Percentiles rank a stretch among this genome's conserved stretches.
Evolutionary conservation across 768 basidiomycete species (phyloP).

Genomic region (Boletales sp.): DNA sequence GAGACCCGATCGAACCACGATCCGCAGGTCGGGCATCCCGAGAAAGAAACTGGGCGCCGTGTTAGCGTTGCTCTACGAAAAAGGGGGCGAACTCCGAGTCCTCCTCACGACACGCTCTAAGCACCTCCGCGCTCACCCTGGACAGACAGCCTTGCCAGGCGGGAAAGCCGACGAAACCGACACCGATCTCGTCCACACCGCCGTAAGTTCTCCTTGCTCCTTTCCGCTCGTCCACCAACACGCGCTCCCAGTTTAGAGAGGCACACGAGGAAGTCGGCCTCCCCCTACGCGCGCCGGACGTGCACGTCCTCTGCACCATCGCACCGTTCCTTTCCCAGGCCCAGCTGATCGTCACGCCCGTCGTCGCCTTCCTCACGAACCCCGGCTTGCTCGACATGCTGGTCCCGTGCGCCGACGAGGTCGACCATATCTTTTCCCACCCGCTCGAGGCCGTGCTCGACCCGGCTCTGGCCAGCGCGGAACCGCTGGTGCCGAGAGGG

Average conservation of each 20-base stretch:
- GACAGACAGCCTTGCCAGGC: conserved; percentile 81
- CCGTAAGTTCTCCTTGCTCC: conserved; percentile 47
- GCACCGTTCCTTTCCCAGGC: conserved; percentile 68
- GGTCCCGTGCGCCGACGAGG: conserved; percentile 60
- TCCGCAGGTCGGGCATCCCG: conserved; percentile 32
- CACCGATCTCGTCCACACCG: conserved; percentile 59
- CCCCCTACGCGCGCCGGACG: conserved; percentile 49
- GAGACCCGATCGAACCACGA: too few relatives aligned
- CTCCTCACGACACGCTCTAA: conserved; percentile 86
- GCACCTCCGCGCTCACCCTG: conserved; percentile 67
- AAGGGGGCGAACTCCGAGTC: conserved; percentile 63
- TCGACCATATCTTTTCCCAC: conserved; percentile 76
- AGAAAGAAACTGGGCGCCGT: conserved; percentile 64
- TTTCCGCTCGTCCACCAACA: not conserved
- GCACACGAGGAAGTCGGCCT: conserved; percentile 83
- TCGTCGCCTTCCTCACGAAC: conserved; percentile 67
- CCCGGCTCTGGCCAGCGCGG: conserved; percentile 42
- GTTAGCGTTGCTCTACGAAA: conserved; percentile 74
- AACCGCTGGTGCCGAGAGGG: conserved; percentile 50
- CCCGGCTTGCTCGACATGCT: conserved; percentile 46
- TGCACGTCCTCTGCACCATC: conserved; percentile 59
- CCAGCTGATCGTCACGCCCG: conserved; percentile 71
- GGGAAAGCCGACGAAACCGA: conserved; percentile 75
- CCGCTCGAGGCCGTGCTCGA: conserved; percentile 73
- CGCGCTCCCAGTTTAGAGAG: conserved; percentile 60